Percentiles rank a stretch among this genome's conserved stretches.
These are phyloP conservation scores for Erodium maritimum DNA, from an alignment of 345 rosid species.

Conservation along the genomic window DNA sequence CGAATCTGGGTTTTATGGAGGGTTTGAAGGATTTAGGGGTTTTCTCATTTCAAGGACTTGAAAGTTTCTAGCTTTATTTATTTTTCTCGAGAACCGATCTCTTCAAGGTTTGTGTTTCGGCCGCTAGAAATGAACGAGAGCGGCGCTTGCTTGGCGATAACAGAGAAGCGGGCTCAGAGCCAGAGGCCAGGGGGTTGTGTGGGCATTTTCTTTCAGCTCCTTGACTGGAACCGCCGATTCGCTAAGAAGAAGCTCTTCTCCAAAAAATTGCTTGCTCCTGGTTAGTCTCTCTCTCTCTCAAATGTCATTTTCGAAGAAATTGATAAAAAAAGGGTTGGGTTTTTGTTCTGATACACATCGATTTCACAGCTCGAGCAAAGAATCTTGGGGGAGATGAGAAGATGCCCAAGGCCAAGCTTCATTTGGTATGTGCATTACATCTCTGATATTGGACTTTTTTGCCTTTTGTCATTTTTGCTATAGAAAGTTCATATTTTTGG, in stretches of 20 bases:
- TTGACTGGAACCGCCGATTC: constrained; percentile 80
- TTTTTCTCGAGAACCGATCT: not conserved
- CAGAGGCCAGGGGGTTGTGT: constrained; percentile 70
- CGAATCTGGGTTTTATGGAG: not conserved
- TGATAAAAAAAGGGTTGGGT: not conserved
- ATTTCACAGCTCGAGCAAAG: constrained; percentile 38
- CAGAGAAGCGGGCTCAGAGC: constrained; percentile 52
- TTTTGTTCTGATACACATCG: constrained; percentile 1
- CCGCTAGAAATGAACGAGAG: constrained; percentile 32
- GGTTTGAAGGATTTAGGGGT: not conserved
- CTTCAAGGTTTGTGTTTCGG: not conserved
- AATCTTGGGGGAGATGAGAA: constrained; percentile 71
- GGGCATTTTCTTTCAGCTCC: constrained; percentile 82
- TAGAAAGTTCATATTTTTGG: not conserved
- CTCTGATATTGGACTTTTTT: not conserved
- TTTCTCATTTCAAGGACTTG: not conserved
- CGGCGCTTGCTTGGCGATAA: constrained; percentile 35
- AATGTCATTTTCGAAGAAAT: not conserved
- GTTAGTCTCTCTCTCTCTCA: constrained; percentile 8
- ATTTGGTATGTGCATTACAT: constrained; percentile 33
- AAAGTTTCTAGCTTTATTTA: not conserved
- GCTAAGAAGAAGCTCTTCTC: constrained; percentile 79
- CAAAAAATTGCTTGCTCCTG: constrained; percentile 62
- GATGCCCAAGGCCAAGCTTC: constrained; percentile 68
- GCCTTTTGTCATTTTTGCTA: not conserved